phyloP scores from a whole-genome alignment of 768 basidiomycete genomes.

The Termitomyces sp. region DNA sequence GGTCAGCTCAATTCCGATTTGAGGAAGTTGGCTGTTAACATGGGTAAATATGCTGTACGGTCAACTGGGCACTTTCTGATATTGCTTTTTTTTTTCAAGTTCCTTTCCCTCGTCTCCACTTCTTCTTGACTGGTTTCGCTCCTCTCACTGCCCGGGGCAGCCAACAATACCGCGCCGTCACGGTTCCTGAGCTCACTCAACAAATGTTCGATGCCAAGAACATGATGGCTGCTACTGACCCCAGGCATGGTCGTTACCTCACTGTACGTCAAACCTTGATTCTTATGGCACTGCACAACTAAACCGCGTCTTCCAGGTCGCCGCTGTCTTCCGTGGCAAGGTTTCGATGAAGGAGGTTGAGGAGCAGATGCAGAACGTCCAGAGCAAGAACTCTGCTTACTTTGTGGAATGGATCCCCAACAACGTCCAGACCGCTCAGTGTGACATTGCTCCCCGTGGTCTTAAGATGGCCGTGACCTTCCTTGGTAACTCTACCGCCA shows the following conservation, averaged over 20 bases:
- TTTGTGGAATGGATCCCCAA: slow-evolving; percentile 99
- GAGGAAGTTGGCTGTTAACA: slow-evolving; percentile 97
- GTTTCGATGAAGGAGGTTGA: slow-evolving; percentile 99
- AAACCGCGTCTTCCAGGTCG: slow-evolving; percentile 45
- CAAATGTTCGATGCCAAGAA: slow-evolving; percentile 99
- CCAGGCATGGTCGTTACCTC: slow-evolving; percentile 94
- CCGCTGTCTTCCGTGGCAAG: slow-evolving; percentile 97
- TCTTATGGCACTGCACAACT: not conserved
- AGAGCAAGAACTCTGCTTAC: slow-evolving; percentile 97
- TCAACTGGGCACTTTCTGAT: not conserved
- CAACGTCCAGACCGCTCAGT: slow-evolving; percentile 97
- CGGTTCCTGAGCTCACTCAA: slow-evolving; percentile 95
- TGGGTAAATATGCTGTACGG: slow-evolving; percentile 56
- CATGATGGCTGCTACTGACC: slow-evolving; percentile 99
- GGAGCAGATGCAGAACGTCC: slow-evolving; percentile 97
- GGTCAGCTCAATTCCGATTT: slow-evolving; percentile 99
- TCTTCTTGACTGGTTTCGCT: slow-evolving; percentile 98
- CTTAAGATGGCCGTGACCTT: slow-evolving; percentile 98
- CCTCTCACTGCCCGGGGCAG: slow-evolving; percentile 93
- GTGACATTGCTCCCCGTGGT: slow-evolving; percentile 94
- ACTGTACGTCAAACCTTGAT: slow-evolving; percentile 51
- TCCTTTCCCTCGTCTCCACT: slow-evolving; percentile 98
- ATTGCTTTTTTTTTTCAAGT: slow-evolving; percentile 45
- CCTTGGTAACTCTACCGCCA: slow-evolving; percentile 95
- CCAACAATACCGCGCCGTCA: slow-evolving; percentile 94